These are phyloP conservation scores for Fusarium sp. DNA, from an alignment of 2,329 filamentous ascomycete genomes.

Conservation along the genomic window DNA sequence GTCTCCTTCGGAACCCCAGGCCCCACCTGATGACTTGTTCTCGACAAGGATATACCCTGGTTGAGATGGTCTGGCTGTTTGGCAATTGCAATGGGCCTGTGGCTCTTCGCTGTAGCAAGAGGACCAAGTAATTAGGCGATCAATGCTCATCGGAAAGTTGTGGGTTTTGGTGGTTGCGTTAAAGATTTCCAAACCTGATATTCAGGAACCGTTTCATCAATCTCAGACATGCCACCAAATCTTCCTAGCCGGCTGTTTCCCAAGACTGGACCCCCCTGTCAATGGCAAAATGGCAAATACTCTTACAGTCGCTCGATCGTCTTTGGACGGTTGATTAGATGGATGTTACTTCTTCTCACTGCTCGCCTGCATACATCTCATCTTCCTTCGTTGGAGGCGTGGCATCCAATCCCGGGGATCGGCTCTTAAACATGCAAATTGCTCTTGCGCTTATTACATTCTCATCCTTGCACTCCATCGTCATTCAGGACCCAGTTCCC, in stretches of 20 bases:
- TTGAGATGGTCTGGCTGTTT: slow-evolving; percentile 14
- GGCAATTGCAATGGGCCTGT: too few species aligned
- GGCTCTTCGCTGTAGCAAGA: not conserved
- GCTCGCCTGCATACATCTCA: slow-evolving; percentile 17
- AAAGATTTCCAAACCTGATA: slow-evolving; percentile 34
- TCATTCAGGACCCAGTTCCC: slow-evolving; percentile 42
- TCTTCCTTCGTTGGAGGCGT: slow-evolving; percentile 22
- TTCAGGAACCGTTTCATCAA: slow-evolving; percentile 59
- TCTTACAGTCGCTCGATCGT: slow-evolving; percentile 16
- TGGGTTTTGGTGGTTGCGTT: slow-evolving; percentile 3
- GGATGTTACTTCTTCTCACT: slow-evolving; percentile 23
- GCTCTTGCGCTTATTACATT: slow-evolving; percentile 38
- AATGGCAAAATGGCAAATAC: slow-evolving; percentile 9
- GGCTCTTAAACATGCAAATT: slow-evolving; percentile 40
- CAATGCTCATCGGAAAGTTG: slow-evolving; percentile 13
- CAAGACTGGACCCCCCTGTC: not conserved
- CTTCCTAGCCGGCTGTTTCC: slow-evolving; percentile 43
- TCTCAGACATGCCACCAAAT: slow-evolving; percentile 61
- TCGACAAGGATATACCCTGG: slow-evolving; percentile 36
- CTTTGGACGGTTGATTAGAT: slow-evolving; percentile 29
- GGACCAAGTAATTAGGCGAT: slow-evolving; percentile 17
- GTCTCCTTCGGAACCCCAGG: slow-evolving; percentile 21
- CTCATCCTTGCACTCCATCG: slow-evolving; percentile 41
- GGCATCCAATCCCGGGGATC: slow-evolving; percentile 38
- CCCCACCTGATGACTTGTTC: slow-evolving; percentile 29